Conservation (phyloP, 495 filamentous ascomycete genomes). For the Sporormia fimetaria region DNA sequence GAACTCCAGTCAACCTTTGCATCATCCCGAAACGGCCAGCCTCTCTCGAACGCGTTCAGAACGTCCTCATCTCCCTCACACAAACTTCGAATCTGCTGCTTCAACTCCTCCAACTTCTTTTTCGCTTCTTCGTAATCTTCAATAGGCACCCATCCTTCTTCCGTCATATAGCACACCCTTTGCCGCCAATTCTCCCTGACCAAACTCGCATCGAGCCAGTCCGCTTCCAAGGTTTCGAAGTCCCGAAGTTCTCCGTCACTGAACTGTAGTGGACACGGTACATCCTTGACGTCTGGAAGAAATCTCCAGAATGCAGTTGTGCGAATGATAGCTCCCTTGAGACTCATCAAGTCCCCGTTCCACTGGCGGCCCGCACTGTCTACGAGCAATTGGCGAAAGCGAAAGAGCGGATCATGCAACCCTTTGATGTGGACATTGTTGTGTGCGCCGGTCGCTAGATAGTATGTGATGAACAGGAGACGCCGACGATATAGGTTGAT, state of each 20-base stretch:
- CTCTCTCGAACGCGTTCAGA: conserved; percentile 2
- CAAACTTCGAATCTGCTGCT: conserved; percentile 5
- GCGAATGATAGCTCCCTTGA: conserved; percentile 24
- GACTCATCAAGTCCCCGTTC: conserved; percentile 25
- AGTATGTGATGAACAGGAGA: conserved; percentile 23
- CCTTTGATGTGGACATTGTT: conserved; percentile 24
- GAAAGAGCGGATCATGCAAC: conserved; percentile 20
- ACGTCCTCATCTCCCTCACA: conserved; percentile 9
- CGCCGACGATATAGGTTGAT: conserved; percentile 25
- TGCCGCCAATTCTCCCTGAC: conserved; percentile 3
- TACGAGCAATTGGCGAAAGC: conserved; percentile 24
- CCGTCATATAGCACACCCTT: conserved; percentile 7
- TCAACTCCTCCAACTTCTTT: conserved; percentile 5
- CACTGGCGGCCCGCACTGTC: conserved; percentile 27
- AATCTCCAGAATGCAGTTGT: conserved; percentile 23
- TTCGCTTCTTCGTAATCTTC: conserved; percentile 10
- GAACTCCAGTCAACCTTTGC: conserved; percentile 10
- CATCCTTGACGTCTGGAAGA: conserved; percentile 14
- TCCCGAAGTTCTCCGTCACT: conserved; percentile 20
- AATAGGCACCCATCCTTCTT: conserved; percentile 9
- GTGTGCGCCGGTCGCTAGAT: conserved; percentile 22
- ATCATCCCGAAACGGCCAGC: conserved; percentile 9
- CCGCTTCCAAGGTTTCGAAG: conserved; percentile 13
- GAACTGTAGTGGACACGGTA: conserved; percentile 22
- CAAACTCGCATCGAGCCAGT: conserved; percentile 5